These are phyloP conservation scores for Crithidia thermophila DNA, from an alignment of 208 protist species.

Conservation along the genomic window DNA sequence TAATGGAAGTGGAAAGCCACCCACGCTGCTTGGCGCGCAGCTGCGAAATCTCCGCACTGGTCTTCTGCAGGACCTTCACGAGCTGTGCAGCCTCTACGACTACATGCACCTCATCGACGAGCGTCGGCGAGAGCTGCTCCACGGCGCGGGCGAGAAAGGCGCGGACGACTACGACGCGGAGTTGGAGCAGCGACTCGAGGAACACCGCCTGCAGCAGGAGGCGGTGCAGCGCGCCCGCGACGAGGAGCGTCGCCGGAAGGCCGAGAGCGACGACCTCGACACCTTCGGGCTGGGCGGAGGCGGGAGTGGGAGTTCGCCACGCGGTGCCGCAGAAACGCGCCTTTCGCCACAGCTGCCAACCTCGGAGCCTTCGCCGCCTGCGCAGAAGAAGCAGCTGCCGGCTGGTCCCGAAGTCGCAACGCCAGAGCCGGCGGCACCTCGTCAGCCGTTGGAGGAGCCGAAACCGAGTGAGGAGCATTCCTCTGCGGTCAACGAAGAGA, in stretches of 20 bases:
- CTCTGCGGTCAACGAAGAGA: too few species aligned
- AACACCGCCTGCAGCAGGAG: constrained; percentile 44
- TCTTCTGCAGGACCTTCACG: constrained; percentile 57
- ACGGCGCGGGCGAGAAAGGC: constrained; percentile 26
- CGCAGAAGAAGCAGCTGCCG: too few species aligned
- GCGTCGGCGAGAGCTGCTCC: constrained; percentile 25
- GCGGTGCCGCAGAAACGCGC: not conserved
- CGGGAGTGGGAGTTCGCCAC: too few species aligned
- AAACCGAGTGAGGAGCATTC: too few species aligned
- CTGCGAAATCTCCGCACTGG: constrained; percentile 42
- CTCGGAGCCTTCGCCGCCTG: too few species aligned
- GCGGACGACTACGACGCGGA: constrained; percentile 59
- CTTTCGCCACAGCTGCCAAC: too few species aligned
- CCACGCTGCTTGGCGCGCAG: constrained; percentile 14
- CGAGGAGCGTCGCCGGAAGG: constrained; percentile 58
- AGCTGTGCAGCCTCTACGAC: constrained; percentile 70
- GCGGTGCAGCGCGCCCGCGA: constrained; percentile 32
- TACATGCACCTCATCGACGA: constrained; percentile 71
- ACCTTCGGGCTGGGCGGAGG: constrained; percentile 6
- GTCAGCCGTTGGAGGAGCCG: too few species aligned
- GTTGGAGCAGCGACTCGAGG: constrained; percentile 43
- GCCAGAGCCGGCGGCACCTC: too few species aligned
- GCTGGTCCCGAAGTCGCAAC: too few species aligned
- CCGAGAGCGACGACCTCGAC: constrained; percentile 54
- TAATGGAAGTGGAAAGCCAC: not conserved